Base-by-base conservation (phyloP, 495 filamentous ascomycete genomes). In the Podospora sp. region DNA sequence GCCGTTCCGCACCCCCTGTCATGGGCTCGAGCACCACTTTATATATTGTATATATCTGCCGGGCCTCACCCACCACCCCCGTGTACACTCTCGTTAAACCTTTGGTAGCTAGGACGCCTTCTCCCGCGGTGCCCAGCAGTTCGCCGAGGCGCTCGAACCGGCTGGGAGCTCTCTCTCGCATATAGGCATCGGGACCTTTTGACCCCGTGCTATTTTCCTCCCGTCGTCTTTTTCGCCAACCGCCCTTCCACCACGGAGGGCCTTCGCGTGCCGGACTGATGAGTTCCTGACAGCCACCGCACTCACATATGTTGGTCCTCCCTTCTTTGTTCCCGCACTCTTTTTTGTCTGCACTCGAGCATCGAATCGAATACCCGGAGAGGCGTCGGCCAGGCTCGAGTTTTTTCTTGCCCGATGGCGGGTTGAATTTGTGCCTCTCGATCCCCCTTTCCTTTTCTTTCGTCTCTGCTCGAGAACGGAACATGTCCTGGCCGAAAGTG, bases 161-260 rank as follows among this genome's bases (percentile, higher is more conserved):
- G 56, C 52, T 66, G 57, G n/a, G 36, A 63, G 16, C 53, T 40
- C 29, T 40, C 29, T 33, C 50, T 62, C 20, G 57, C 62, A 68
- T 69, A 65, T 71, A 71, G 71, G 67, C 64, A 63, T 26, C 60
- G 69, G 65, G 68, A 72, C 62, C 57, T 55, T 55, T 33, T 36
- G 25, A 35, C 29, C 57, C 20, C 46, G 26, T 52, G 26, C 29
- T 63, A 25, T 26, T 52, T 26, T 53, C 46, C 27, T 63, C 62
- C 24, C 60, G 36, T 21, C 14, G 21, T 60, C 36, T 58, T 33
- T 18, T 46, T n/a, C n/a, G 9, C 40, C 40, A 12, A 46, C 40
- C 40, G 40, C 40, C 40, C 40, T 46, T 46, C 40, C 40, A 46
- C 40, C 11, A 46, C 40, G 40, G 40, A 46, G 40, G 40, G 40